Evolutionary conservation across 179 eudicot species (phyloP), one percentile per base, ranked within the genome.

Genomic region (Pouteria campechiana): DNA sequence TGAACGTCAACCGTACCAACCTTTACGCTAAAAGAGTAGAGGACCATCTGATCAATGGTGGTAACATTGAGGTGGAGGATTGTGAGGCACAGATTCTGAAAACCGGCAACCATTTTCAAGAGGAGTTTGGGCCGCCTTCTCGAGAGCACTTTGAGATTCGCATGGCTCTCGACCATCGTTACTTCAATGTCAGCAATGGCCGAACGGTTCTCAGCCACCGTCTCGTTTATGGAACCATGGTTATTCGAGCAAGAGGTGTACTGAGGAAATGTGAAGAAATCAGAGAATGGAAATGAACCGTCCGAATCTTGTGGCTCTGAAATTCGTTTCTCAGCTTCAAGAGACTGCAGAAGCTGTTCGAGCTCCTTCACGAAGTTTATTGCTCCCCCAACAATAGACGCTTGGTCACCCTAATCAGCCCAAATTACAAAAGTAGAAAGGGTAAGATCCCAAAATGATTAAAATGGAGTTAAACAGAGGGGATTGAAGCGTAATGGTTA

Each of bases 331-430:
- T 53, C 40, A 12, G 69, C 51, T 57, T 75, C 65, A 6, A 70
- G 60, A 41, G 22, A 44, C 19, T 70, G 81, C 25, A 58, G 57
- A 15, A 20, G 55, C 41, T 70, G 81, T 48, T 75, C 77, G 7
- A 75, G 68, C 25, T 75, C 74, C 52, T 63, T 75, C 44, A 75
- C 77, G 20, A 43, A 75, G 18, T 67, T 75, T 11, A 75, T 75
- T 5, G 81, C 77, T 0, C 77, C 81, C 18, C 66, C 77, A 1
- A 75, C 77, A 28, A 67, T 60, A 56, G 81, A 70, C 38, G 77
- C 77, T 53, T 75, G 81, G 55, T 75, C 81, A 11, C 81, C 77
- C 81, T 75, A 43, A 15, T 8, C 3, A 25, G n/a, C n/a, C n/a
- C n/a, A n/a, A n/a, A n/a, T n/a, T n/a, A n/a, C n/a, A n/a, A n/a